Evolutionary conservation across 352 stramenopile species (phyloP), one percentile per base, ranked within the genome.

Genomic region (Phytophthora palmivora): DNA sequence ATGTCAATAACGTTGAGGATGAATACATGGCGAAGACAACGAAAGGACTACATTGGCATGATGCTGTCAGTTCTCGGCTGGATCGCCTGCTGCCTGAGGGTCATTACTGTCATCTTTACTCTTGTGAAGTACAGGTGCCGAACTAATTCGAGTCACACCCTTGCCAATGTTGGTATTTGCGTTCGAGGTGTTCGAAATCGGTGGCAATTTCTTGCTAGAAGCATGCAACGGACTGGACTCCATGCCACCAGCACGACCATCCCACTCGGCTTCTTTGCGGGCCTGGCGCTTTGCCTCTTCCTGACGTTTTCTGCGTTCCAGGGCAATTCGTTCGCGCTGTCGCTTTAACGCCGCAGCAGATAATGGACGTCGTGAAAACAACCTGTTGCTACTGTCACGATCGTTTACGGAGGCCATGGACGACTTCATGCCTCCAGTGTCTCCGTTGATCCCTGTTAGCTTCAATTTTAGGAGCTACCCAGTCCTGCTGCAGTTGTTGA

Each of bases 221-320:
- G 58, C 24, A 19, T 70, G 61, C 11, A 64, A 71, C 22, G 78
- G 65, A 26, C 74, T 68, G 15, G 75, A 59, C 33, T 96, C 82
- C 58, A 95, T 63, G 0, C 88, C 88, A 7, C 82, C 87, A 0
- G 85, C 82, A 7, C 87, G 82, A 8, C 87, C 87, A 24, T 84
- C 72, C 88, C 87, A 96, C 41, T 94, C 80, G 6, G 84, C 72
- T 60, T 96, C 87, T 72, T 91, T 88, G 19, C 78, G 73, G 2
- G 81, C 67, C 26, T 86, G 67, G 2, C 70, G 70, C 39, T 81
- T 78, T 3, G 67, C 64, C 14, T 92, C 83, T 22, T 92, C 83
- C 37, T 81, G 66, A n/a, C 81, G 80, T 58, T 88, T 86, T 34
- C 85, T 84, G 22, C 79, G 82, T 42, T 88, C 76, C 8, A 73